These are phyloP conservation scores for Ophiorrhiza pumila DNA, from an alignment of 257 asterid species.

Conservation along the genomic window DNA sequence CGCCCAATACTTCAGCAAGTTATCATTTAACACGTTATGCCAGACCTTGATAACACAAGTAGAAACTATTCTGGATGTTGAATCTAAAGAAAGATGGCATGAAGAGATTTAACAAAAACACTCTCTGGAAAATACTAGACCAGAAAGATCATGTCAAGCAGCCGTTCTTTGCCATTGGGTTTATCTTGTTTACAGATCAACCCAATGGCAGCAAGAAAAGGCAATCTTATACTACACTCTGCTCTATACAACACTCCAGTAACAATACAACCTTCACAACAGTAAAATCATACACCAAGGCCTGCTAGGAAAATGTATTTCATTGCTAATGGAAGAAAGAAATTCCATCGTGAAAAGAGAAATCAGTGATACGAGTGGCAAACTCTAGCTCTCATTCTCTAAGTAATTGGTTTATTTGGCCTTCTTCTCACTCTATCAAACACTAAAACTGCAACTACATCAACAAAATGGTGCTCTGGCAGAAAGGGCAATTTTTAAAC, in stretches of 20 bases:
- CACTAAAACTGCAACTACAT: no score
- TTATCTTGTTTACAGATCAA: neutral
- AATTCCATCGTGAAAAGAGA: neutral
- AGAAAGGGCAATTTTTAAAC: neutral
- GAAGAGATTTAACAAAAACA: neutral
- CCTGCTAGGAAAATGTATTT: no score
- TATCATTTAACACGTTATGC: neutral
- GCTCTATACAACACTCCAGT: neutral
- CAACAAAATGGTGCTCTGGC: neutral
- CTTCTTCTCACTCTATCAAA: neutral
- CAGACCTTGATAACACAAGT: neutral
- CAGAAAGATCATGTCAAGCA: neutral
- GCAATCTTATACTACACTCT: neutral
- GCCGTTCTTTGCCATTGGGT: neutral
- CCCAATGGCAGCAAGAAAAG: neutral
- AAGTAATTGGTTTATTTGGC: constrained; percentile 1
- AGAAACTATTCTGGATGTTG: neutral
- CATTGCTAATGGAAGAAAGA: neutral
- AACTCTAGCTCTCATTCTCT: neutral
- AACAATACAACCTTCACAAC: neutral
- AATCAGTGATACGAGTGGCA: neutral
- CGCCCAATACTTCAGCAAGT: neutral
- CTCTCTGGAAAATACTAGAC: neutral
- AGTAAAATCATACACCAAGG: neutral
- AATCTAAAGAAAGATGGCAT: neutral